Evolutionary conservation across 306 rosid genomes (phyloP).

Genomic region (Dryas alaskensis): DNA sequence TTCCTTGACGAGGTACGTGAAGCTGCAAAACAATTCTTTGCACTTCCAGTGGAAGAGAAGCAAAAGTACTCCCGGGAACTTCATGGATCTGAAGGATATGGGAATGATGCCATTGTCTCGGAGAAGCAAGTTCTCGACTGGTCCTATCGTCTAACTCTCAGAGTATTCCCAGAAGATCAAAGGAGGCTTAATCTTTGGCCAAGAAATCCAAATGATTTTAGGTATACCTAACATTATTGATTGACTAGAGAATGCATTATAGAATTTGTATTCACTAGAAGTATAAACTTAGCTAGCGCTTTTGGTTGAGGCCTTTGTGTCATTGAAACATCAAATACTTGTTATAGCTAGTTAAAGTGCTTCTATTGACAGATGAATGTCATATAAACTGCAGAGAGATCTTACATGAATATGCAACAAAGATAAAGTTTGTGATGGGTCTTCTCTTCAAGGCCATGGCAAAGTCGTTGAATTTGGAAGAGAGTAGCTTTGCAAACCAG

Average conservation of each 20-base stretch:
- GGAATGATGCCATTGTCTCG: conserved; percentile 49
- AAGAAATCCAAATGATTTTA: conserved; percentile 40
- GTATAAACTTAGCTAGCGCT: too few relatives aligned
- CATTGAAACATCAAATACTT: too few relatives aligned
- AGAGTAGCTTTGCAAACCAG: conserved; percentile 47
- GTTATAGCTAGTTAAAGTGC: background rate
- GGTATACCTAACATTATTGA: conserved; percentile 29
- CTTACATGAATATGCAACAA: conserved; percentile 45
- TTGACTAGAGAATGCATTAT: background rate
- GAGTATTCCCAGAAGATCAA: conserved; percentile 47
- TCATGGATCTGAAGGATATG: conserved; percentile 57
- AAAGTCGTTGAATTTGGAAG: conserved; percentile 62
- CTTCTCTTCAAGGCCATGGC: conserved; percentile 67
- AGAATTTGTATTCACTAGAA: background rate
- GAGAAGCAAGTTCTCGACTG: conserved; percentile 67
- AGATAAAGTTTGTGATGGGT: conserved; percentile 36
- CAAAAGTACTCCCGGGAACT: conserved; percentile 39
- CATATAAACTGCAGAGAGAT: conserved; percentile 33
- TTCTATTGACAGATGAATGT: too few relatives aligned
- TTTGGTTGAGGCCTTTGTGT: too few relatives aligned
- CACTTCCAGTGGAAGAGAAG: conserved; percentile 60
- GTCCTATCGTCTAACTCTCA: conserved; percentile 57
- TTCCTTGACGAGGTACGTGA: conserved; percentile 54
- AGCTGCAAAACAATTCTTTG: conserved; percentile 51
- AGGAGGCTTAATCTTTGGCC: conserved; percentile 62